Percentiles rank a stretch among this genome's conserved stretches.
These are phyloP conservation scores for Phaseolus coccineus DNA, from an alignment of 331 rosid species.

Conservation along the genomic window DNA sequence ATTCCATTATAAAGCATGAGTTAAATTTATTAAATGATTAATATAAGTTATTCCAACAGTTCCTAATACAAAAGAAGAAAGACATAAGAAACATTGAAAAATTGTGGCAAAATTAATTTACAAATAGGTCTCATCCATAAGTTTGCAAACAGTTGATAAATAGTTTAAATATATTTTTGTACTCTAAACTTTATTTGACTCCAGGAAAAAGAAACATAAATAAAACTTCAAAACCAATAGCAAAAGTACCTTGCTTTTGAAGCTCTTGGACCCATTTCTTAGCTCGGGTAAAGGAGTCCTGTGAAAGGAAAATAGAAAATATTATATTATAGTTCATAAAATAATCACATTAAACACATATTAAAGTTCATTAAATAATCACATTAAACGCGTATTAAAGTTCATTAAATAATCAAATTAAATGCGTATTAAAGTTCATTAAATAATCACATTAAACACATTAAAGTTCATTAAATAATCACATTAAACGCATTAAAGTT, in stretches of 20 bases:
- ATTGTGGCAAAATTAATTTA: constrained; percentile 15
- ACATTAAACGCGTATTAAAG: neutral
- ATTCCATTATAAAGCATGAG: constrained; percentile 34
- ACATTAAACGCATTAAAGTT: neutral
- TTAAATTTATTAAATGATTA: constrained; percentile 17
- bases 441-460: constrained; percentile 1
- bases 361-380: neutral
- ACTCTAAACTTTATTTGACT: constrained; percentile 22
- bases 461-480: neutral
- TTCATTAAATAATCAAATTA: neutral
- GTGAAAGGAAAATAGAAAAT: constrained; percentile 23
- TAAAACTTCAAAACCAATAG: constrained; percentile 35
- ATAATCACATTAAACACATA: neutral
- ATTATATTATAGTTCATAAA: constrained; percentile 21
- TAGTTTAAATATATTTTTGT: constrained; percentile 21
- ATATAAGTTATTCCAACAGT: neutral
- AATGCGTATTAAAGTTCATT: neutral
- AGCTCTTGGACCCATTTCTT: constrained; percentile 78
- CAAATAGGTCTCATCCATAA: constrained; percentile 2
- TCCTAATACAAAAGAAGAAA: neutral
- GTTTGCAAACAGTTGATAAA: constrained; percentile 17
- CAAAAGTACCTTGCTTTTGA: constrained; percentile 70
- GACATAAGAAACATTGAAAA: neutral
- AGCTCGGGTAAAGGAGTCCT: constrained; percentile 69
- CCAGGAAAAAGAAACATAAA: neutral